Evolutionary conservation across 306 rosid genomes (phyloP), one percentile per base, ranked within the genome.

Genomic region (Potentilla sterilis): DNA sequence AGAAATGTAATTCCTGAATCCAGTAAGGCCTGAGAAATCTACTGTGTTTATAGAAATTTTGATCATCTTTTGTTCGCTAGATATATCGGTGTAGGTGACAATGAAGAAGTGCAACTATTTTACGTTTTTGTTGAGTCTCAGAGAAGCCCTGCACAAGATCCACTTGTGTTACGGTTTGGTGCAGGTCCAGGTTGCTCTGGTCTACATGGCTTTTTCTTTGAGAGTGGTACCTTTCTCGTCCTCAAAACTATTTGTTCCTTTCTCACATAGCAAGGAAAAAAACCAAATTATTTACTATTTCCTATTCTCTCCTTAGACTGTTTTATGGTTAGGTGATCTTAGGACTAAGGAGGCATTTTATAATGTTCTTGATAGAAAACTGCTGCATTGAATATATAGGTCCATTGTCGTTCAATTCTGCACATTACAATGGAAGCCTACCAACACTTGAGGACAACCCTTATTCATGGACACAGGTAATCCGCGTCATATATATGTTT

Each of bases 111-210:
- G 51, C 79, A 75, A 41, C 40, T 67, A 22, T 75, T 75, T 40
- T 75, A 75, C 73, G 55, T 14, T 38, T 75, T 75, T 67, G 72
- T 75, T 10, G 65, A 75, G 51, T 75, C 79, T 18, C 41, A 75
- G 48, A 75, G 79, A 35, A 75, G n/a, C 64, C 79, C 79, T 4
- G 8, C 41, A 8, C 79, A n/a, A 75, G 79, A 75, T 61, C 79
- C 79, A 48, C 34, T 75, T 13, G 11, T 75, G 32, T 4, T 75
- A 47, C 55, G 73, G 52, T 19, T 75, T 9, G 24, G 24, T 14
- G 73, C 24, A 66, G 79, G 79, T 24, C 79, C 79, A 5, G 79
- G 79, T 52, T 75, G 79, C 65, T 75, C 79, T 67, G 54, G 66
- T 16, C 38, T 75, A 10, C 9, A 18, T 9, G 63, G 38, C 7